Percentiles rank a stretch among this genome's conserved stretches.
These are phyloP conservation scores for Solanum arcanum DNA, from an alignment of 257 asterid genomes.

Conservation along the genomic window DNA sequence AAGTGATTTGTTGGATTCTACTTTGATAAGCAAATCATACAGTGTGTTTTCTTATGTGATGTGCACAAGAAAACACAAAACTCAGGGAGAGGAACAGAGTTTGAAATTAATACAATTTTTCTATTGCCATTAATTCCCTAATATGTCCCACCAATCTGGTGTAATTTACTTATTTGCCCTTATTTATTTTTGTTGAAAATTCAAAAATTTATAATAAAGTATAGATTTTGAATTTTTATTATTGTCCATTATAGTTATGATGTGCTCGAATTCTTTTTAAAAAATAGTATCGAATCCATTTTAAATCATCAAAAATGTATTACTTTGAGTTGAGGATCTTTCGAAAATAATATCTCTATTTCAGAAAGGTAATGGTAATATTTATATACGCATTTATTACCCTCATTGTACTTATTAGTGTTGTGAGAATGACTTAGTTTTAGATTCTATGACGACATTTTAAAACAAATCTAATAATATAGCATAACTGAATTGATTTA, in stretches of 20 bases:
- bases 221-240: background rate
- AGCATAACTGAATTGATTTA: background rate
- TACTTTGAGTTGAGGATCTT: rapidly evolving
- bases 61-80: background rate
- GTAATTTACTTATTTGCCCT: background rate
- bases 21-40: background rate
- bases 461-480: background rate
- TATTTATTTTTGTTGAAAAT: background rate
- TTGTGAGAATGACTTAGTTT: background rate
- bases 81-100: background rate
- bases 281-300: background rate
- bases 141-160: background rate
- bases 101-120: background rate
- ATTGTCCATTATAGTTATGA: background rate
- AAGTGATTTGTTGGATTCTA: background rate
- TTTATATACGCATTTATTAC: rapidly evolving
- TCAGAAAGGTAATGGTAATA: too few species aligned
- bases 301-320: background rate
- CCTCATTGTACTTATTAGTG: background rate
- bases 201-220: background rate
- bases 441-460: background rate
- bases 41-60: background rate
- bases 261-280: background rate
- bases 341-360: rapidly evolving
- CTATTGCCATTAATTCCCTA: background rate